phyloP scores from a whole-genome alignment of 345 rosid species.

The Melastoma malabathricum region DNA sequence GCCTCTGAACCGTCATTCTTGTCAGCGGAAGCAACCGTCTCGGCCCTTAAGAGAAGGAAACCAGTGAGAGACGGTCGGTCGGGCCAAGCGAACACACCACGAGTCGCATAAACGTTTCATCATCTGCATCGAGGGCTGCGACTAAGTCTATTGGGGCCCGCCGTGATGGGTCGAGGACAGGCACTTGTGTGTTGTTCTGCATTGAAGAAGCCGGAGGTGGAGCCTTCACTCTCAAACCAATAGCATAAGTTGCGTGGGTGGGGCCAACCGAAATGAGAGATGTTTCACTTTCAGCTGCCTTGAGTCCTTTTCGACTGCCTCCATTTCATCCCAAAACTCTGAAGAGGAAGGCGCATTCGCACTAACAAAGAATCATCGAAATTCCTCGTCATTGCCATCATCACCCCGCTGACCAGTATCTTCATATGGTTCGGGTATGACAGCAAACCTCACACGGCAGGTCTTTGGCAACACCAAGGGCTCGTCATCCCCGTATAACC shows the following conservation, averaged over 20 bases:
- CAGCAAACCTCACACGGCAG: constrained; percentile 1
- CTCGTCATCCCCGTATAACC: constrained; percentile 75
- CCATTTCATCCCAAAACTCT: no score
- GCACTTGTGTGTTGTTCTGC: constrained; percentile 8
- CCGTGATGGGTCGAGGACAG: constrained; percentile 15
- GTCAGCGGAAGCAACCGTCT: constrained; percentile 54
- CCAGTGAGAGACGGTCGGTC: constrained; percentile 65
- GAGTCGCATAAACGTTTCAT: constrained; percentile 58
- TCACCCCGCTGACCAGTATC: constrained; percentile 1
- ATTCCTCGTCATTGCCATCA: constrained; percentile 40
- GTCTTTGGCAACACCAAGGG: constrained; percentile 38
- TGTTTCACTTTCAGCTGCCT: constrained; percentile 44
- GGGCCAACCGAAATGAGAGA: constrained; percentile 45
- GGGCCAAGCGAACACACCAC: constrained; percentile 55
- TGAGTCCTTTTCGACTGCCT: constrained; percentile 9
- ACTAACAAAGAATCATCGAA: constrained; percentile 42
- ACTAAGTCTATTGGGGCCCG: constrained; percentile 74
- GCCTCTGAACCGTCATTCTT: constrained; percentile 70
- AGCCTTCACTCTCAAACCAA: constrained; percentile 54
- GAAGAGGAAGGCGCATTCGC: constrained; percentile 2
- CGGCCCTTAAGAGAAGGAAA: constrained; percentile 38
- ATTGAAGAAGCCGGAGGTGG: constrained; percentile 32
- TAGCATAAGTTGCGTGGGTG: constrained; percentile 51
- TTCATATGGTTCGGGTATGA: constrained; percentile 39
- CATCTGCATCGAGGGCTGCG: constrained; percentile 63